Evolutionary conservation across 2,329 filamentous ascomycete species (phyloP), one percentile per base, ranked within the genome.

Genomic region (Erysiphe pulchra): DNA sequence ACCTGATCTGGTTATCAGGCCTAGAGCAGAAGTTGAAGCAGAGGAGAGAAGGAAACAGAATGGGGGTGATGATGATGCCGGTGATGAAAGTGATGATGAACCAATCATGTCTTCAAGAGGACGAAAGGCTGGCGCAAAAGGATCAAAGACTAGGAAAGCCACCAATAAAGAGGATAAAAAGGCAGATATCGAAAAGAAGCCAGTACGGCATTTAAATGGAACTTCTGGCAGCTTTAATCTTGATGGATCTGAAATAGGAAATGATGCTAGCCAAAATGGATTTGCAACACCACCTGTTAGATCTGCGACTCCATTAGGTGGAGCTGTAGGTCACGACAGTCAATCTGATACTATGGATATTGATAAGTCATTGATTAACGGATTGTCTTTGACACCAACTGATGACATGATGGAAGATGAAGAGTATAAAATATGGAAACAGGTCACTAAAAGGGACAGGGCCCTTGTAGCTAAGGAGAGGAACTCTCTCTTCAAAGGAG

Each of bases 351-450:
- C 73, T 20, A 90, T 92, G 72, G 90, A 98, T 47, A 74, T 90
- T 32, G 90, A 95, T 57, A 80, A 73, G 0, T 72, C 77, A 6
- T 77, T 77, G 2, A 65, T 83, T 36, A 77, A 74, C 51, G 76
- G 74, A 18, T 68, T 80, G 58, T 66, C 70, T 0, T 57, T 80
- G 17, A 69, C 79, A 48, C 71, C 72, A 30, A 70, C 67, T 13
- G 80, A 92, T 53, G 82, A 92, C 53, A 70, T 73, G 12, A 84
- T 84, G 52, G 75, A 92, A 53, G 86, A 95, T 54, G 86, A 95
- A 48, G 87, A 94, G 57, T 93, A 90, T 63, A 92, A 92, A 59
- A 81, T 90, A 33, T 98, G 92, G 90, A 98, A 95, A 64, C 87
- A 95, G 61, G 84, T 93, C 37, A 98, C 90, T 1, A 95, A 95